Evolutionary conservation across 2,329 filamentous ascomycete species (phyloP).

Genomic region (Geosmithia morbida): DNA sequence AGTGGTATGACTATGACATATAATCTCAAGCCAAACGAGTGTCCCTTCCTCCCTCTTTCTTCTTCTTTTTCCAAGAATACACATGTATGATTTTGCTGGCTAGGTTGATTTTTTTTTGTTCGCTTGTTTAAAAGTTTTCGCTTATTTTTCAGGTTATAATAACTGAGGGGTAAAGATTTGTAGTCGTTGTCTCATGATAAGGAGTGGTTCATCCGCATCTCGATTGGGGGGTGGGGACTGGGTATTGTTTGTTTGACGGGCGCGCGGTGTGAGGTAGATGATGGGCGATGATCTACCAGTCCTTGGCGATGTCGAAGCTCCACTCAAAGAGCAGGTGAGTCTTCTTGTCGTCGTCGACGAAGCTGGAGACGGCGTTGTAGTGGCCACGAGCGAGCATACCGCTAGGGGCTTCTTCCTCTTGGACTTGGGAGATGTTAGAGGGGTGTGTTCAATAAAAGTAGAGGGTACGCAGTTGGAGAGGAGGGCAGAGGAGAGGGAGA

Average conservation of each 20-base stretch:
- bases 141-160: background rate
- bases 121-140: background rate
- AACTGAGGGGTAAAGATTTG: too few species aligned
- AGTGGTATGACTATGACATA: too few species aligned
- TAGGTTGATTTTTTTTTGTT: background rate
- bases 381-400: constrained; percentile 83
- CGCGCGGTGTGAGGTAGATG: too few species aligned
- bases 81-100: background rate
- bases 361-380: constrained; percentile 81
- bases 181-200: background rate
- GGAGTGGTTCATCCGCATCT: background rate
- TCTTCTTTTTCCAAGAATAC: background rate
- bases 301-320: constrained; percentile 93
- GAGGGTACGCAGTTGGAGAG: background rate
- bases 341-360: constrained; percentile 90
- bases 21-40: too few species aligned
- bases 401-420: constrained; percentile 79
- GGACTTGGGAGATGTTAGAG: constrained; percentile 40
- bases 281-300: constrained; percentile 53
- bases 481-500: background rate
- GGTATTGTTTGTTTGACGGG: too few species aligned
- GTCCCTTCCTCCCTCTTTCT: background rate
- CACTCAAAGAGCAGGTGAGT: constrained; percentile 87
- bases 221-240: too few species aligned
- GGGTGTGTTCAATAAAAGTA: background rate